Conservation (phyloP, 306 rosid genomes). For the Quercus rubra region DNA sequence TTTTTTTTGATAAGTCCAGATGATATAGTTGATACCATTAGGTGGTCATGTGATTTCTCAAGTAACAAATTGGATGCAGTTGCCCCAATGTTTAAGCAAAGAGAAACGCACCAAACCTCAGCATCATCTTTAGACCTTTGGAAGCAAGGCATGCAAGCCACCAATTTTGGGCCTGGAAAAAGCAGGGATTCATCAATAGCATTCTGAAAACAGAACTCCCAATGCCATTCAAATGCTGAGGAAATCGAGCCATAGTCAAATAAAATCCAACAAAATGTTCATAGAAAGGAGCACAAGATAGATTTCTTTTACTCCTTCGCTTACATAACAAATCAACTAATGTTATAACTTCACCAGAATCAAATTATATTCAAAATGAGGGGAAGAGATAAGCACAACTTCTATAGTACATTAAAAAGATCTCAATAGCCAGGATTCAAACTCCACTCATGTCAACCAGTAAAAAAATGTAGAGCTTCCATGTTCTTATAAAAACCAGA, state of each 20-base stretch:
- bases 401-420: background rate
- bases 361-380: background rate
- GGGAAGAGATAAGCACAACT: background rate
- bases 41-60: constrained; percentile 2
- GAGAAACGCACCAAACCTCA: constrained; percentile 16
- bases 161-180: constrained; percentile 52
- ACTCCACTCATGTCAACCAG: background rate
- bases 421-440: background rate
- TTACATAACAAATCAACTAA: background rate
- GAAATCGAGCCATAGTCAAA: background rate
- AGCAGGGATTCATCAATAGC: constrained; percentile 35
- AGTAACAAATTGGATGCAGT: constrained; percentile 14
- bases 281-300: background rate
- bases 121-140: constrained; percentile 33
- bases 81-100: constrained; percentile 15
- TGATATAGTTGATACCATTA: constrained; percentile 6
- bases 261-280: background rate
- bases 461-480: background rate
- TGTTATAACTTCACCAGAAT: background rate
- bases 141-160: constrained; percentile 46
- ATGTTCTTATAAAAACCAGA: background rate
- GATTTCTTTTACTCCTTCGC: background rate
- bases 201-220: constrained; percentile 8
- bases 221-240: constrained; percentile 9
- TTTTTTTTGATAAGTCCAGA: background rate